Evolutionary conservation across 1,284 basidiomycete species (phyloP), one percentile per base, ranked within the genome.

Genomic region (Mycena citricolor): DNA sequence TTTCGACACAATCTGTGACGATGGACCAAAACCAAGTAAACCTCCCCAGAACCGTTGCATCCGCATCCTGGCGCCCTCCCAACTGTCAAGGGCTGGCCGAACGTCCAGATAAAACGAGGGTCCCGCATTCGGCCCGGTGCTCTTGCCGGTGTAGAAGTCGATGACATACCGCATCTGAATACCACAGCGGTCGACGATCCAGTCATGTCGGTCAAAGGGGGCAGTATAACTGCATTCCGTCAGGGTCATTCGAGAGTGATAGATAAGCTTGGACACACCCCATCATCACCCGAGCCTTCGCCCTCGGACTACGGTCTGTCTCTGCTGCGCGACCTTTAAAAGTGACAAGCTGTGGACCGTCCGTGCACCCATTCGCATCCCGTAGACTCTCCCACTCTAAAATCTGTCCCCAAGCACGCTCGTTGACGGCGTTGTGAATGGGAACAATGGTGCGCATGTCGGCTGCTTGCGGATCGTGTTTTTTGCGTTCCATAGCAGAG

Each of bases 341-440:
- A 61, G 79, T 93, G 47, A 94, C 82, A 17, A 94, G 75, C 67
- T 81, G 85, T 34, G 86, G 68, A 4, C 92, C 92, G 16, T 92
- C 92, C n/a, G n/a, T n/a, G 62, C 93, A 95, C 39, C 67, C 71
- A 42, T 87, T 86, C 8, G 83, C 83, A 17, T 90, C 90, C 59
- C 81, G 73, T 3, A 86, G 82, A 8, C 69, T 66, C 65, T 99
- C 95, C 95, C 95, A 99, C 51, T 80, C 81, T 61, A 94, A 66
- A 36, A 99, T 79, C 64, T 97, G 86, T 36, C 73, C 69, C 95
- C 95, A 99, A 4, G 94, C 92, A 49, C 89, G 84, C 67, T 99
- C 97, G 61, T 99, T 99, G 48, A 99, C 97, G 23, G 95, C 95
- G 61, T 99, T 99, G 68, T 99, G 95, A 46, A 99, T 99, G 6